Conservation (phyloP, 2,329 filamentous ascomycete species). For the Didymella arachidicola region DNA sequence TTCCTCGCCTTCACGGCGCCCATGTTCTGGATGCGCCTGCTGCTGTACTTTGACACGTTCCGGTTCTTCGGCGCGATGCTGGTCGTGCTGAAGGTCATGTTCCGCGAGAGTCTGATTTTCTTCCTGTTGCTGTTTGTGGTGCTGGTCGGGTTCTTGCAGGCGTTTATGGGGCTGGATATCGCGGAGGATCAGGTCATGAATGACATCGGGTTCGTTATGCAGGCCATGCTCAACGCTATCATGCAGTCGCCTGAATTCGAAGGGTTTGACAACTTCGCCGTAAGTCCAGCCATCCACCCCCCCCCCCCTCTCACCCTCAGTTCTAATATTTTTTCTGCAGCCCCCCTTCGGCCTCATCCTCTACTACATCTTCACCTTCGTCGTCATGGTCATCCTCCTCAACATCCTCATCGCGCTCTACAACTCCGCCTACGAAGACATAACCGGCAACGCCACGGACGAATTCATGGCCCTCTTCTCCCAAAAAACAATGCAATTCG, state of each 20-base stretch:
- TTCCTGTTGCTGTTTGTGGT: conserved; percentile 89
- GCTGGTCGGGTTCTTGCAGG: conserved; percentile 86
- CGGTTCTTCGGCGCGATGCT: conserved; percentile 98
- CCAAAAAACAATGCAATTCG: conserved; percentile 95
- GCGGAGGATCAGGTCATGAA: conserved; percentile 72
- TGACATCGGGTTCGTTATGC: conserved; percentile 75
- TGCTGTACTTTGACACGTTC: conserved; percentile 92
- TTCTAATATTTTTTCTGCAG: conserved; percentile 5
- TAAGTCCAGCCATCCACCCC: conserved; percentile 23
- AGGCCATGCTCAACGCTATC: conserved; percentile 86
- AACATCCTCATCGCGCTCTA: conserved; percentile 98
- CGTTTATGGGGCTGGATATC: conserved; percentile 89
- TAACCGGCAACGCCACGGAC: conserved; percentile 90
- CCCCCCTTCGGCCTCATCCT: conserved; percentile 93
- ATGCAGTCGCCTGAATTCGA: conserved; percentile 92
- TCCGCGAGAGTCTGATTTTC: conserved; percentile 83
- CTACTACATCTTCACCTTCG: conserved; percentile 97
- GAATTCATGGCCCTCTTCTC: conserved; percentile 94
- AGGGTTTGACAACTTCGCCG: conserved; percentile 85
- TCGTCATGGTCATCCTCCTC: conserved; percentile 92
- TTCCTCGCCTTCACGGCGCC: conserved; percentile 92
- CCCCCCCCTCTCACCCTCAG: neutral
- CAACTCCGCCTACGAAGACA: conserved; percentile 95
- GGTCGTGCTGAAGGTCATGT: conserved; percentile 82
- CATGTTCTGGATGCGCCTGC: conserved; percentile 93